These are phyloP conservation scores for Kuraishia borneana DNA, from an alignment of 805 yeast genomes.

Conservation along the genomic window DNA sequence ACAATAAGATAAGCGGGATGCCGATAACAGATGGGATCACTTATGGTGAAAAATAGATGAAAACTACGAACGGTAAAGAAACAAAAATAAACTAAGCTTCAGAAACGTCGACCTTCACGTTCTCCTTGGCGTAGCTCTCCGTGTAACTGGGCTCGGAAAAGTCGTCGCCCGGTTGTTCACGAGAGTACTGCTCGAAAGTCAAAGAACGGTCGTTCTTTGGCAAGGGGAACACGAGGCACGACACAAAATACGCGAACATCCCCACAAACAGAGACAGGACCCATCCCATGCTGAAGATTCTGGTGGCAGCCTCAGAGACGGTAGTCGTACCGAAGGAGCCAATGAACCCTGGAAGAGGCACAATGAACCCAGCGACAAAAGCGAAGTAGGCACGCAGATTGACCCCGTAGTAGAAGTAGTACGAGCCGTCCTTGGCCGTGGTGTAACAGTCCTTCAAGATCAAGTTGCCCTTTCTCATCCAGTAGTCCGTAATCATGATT, in stretches of 20 bases:
- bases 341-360: constrained; percentile 4
- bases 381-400: constrained; percentile 2
- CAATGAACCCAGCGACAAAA: constrained; percentile 3
- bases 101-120: background rate
- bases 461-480: constrained; percentile 3
- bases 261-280: constrained; percentile 3
- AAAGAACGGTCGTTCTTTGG: constrained; percentile 2
- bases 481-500: constrained; percentile 27
- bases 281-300: constrained; percentile 4
- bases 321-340: constrained; percentile 2
- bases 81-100: background rate
- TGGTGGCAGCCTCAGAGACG: constrained; percentile 3
- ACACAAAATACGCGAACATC: constrained; percentile 1
- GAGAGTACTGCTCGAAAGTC: constrained; percentile 3
- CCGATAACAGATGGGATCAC: too few species aligned
- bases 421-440: constrained; percentile 1
- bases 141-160: background rate
- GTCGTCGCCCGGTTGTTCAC: background rate
- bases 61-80: background rate
- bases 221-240: constrained; percentile 3
- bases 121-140: background rate
- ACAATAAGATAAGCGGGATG: too few species aligned
- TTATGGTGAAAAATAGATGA: background rate
- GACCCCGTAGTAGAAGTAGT: constrained; percentile 3
- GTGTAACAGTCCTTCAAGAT: constrained; percentile 1